These are phyloP conservation scores for Trichoderma sp. DNA, from an alignment of 2,329 filamentous ascomycete genomes.

Conservation along the genomic window DNA sequence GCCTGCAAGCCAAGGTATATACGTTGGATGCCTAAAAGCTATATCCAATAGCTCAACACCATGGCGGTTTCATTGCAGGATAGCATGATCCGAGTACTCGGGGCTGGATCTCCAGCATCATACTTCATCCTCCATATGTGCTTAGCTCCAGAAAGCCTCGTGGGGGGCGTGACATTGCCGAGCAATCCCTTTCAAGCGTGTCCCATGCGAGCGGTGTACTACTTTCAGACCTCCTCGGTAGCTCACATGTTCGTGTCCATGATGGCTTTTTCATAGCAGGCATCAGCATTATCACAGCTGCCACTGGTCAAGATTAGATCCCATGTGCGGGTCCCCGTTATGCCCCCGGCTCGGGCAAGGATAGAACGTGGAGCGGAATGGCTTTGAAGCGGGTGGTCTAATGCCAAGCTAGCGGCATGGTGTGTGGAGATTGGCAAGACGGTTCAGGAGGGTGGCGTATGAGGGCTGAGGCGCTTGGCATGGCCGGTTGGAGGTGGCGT, in stretches of 20 bases:
- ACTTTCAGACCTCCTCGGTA: not conserved
- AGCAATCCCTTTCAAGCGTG: not conserved
- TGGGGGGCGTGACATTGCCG: constrained; percentile 5
- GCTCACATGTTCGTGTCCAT: constrained; percentile 1
- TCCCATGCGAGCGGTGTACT: not conserved
- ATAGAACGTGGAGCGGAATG: constrained; percentile 14
- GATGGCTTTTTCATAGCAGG: constrained; percentile 5
- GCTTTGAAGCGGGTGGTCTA: constrained; percentile 10
- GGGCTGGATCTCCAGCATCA: constrained; percentile 2
- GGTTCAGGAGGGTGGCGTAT: not conserved
- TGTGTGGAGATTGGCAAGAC: constrained; percentile 13
- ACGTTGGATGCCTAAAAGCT: constrained; percentile 19
- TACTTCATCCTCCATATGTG: not conserved
- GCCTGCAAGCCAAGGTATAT: not conserved
- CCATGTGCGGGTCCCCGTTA: constrained; percentile 8
- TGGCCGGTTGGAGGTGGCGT: not conserved
- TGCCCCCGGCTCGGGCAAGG: constrained; percentile 4
- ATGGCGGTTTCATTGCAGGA: not conserved
- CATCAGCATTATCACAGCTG: constrained; percentile 19
- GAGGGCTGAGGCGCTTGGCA: not conserved
- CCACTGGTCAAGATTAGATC: constrained; percentile 17
- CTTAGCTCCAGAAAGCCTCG: not conserved
- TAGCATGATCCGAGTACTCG: constrained; percentile 12
- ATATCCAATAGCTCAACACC: constrained; percentile 11
- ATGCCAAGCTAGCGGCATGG: constrained; percentile 6